Evolutionary conservation across 169 alveolate species (phyloP), one percentile per base, ranked within the genome.

Genomic region (Amoebophrya sp.): DNA sequence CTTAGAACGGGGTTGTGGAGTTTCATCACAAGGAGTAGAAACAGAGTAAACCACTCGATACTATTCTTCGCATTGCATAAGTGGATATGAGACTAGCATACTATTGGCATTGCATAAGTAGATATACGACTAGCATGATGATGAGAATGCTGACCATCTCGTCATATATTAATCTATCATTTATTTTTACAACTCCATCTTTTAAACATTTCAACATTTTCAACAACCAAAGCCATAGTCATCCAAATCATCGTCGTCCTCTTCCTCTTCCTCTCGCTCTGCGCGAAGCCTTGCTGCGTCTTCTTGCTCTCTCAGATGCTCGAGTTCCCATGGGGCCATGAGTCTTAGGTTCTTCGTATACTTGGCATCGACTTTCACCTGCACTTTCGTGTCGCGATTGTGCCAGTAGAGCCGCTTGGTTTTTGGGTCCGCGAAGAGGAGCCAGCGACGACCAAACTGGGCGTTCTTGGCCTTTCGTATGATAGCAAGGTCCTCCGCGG

Each of bases 341-440:
- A 65, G 83, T 1, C 33, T 1, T 36, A 65, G 26, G 33, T 65
- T 65, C 83, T 65, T 65, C 39, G 83, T 65, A 36, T 65, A 65
- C 33, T 65, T 65, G 2, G 33, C 83, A 6, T 65, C 83, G 38
- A 65, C 83, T 36, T 65, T 65, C 83, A 65, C 83, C 83, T 65
- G 83, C 26, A 65, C 83, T 36, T 65, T 65, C 33, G 83, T 65
- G 83, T 65, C 83, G 83, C 83, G 83, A 36, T 65, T 65, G 83
- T 65, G 83, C 83, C 83, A 65, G 83, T 65, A 65, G 36, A 65
- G 33, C 26, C n/a, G 83, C 33, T 26, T 65, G 38, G 83, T 65
- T 18, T 18, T 29, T 36, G 83, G 83, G 83, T 65, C 33, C 36
- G 83, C 83, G 26, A 65, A 65, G 38, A 65, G 26, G 38, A 65